Base-by-base conservation (phyloP, 495 filamentous ascomycete species). In the Immersiella caudata region DNA sequence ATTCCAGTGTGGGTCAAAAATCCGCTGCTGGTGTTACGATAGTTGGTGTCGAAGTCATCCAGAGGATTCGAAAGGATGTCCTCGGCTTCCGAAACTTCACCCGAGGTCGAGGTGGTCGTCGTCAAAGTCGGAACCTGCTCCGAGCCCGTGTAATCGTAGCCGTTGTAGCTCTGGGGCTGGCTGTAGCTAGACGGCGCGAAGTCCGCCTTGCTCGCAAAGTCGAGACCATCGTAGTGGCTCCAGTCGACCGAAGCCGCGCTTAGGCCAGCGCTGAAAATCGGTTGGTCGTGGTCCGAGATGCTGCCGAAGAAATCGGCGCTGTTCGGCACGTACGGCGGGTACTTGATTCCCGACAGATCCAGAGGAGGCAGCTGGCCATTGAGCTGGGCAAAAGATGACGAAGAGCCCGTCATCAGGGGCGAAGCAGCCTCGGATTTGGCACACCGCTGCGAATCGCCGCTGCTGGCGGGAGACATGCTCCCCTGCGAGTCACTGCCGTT, bases 11-110 rank as follows among this genome's bases (percentile, higher is more conserved):
- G 83, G 60, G 83, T 81, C 18, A 86, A 76, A 70, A 81, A 86
- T 22, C 68, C 71, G 60, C 68, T 76, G 63, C 72, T 68, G 18
- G 88, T 81, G 0, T 82, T 80, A 60, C 80, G 72, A 55, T 83
- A 87, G 64, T 84, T 70, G 14, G 74, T 80, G 68, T 87, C 81
- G 29, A 82, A 85, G 8, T 84, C 80, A 60, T 87, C 86, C 65
- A 85, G 84, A 63, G 84, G 81, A 66, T 82, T 84, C n/a, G 83
- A 76, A 55, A 80, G 71, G 71, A 84, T 83, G 58, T 93, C 91
- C 62, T 91, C 90, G 16, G 86, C 86, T 75, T 93, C 90, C 16
- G 90, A 93, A 29, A 90, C 86, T 67, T 92, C 90, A 33, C 90
- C 90, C 1, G 90, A 92, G 9, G 89, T 93, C 3, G 90, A 92